These are phyloP conservation scores for Cyberlindnera veronae DNA, from an alignment of 805 yeast genomes.

Conservation along the genomic window DNA sequence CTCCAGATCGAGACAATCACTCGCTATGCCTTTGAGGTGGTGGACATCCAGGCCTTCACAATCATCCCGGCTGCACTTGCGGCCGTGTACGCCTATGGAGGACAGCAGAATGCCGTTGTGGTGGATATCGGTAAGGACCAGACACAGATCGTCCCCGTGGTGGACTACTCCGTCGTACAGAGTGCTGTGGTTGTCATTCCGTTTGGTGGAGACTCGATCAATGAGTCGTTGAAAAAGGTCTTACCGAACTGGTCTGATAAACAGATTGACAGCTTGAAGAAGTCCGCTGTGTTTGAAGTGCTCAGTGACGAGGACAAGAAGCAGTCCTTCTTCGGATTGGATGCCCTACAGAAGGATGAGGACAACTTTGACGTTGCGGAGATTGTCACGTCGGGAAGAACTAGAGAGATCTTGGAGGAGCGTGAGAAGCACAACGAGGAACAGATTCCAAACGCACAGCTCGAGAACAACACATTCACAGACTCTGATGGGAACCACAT, in stretches of 20 bases:
- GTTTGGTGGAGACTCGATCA: conserved; percentile 65
- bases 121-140: conserved; percentile 77
- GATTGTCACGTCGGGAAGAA: conserved; percentile 73
- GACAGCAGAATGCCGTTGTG: conserved; percentile 61
- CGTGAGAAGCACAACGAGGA: conserved; percentile 46
- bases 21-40: conserved; percentile 67
- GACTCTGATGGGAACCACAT: conserved; percentile 55
- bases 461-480: conserved; percentile 67
- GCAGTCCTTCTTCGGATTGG: conserved; percentile 58
- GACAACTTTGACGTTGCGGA: conserved; percentile 90
- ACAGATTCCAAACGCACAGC: conserved; percentile 53
- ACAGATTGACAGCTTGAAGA: conserved; percentile 75
- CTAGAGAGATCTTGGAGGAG: conserved; percentile 66
- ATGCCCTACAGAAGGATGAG: conserved; percentile 45
- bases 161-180: conserved; percentile 62
- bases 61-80: conserved; percentile 66
- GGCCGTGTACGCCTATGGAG: conserved; percentile 69
- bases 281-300: conserved; percentile 74
- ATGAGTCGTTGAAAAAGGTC: conserved; percentile 44
- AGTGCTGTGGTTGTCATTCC: conserved; percentile 48
- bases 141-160: conserved; percentile 76
- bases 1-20: conserved; percentile 64
- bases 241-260: conserved; percentile 53
- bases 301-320: conserved; percentile 63
- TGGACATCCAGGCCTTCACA: conserved; percentile 70